A percentile compares a stretch with the other conserved stretches of the same genome.
Evolutionary conservation across 495 filamentous ascomycete species (phyloP).

Genomic region (Clohesyomyces aquaticus): DNA sequence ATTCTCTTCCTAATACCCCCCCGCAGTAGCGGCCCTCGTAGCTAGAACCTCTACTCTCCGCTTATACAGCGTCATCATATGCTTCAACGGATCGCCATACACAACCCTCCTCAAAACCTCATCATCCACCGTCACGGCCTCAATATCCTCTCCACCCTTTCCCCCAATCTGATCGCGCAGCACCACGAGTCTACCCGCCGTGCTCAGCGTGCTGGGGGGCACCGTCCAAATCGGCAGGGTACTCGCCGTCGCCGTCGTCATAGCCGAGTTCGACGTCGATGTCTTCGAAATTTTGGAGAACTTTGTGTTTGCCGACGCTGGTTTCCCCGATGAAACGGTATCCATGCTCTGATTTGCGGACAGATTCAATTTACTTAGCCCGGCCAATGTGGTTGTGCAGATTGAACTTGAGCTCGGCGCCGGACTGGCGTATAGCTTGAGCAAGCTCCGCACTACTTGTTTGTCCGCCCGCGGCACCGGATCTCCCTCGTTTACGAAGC

Average conservation of each 20-base stretch:
- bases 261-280: too few relatives aligned
- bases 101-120: constrained; percentile 65
- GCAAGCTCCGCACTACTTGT: constrained; percentile 68
- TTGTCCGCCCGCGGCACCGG: constrained; percentile 77
- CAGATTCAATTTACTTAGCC: constrained; percentile 22
- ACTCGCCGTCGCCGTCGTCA: background rate
- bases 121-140: constrained; percentile 67
- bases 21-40: constrained; percentile 64
- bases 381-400: constrained; percentile 1
- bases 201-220: constrained; percentile 29
- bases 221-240: constrained; percentile 30
- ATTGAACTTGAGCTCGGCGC: constrained; percentile 14
- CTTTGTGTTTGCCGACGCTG: too few relatives aligned
- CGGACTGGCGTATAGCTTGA: constrained; percentile 70
- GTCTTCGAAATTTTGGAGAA: constrained; percentile 20
- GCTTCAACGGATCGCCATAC: constrained; percentile 79
- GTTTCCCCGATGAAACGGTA: too few relatives aligned
- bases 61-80: constrained; percentile 76
- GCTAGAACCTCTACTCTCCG: constrained; percentile 69
- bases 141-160: constrained; percentile 54
- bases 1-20: constrained; percentile 23
- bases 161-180: constrained; percentile 40
- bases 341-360: too few relatives aligned
- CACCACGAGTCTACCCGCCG: constrained; percentile 35
- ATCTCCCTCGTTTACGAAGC: constrained; percentile 84